These are phyloP conservation scores for Sporisorium graminicola DNA, from an alignment of 1,284 basidiomycete species.

Conservation along the genomic window DNA sequence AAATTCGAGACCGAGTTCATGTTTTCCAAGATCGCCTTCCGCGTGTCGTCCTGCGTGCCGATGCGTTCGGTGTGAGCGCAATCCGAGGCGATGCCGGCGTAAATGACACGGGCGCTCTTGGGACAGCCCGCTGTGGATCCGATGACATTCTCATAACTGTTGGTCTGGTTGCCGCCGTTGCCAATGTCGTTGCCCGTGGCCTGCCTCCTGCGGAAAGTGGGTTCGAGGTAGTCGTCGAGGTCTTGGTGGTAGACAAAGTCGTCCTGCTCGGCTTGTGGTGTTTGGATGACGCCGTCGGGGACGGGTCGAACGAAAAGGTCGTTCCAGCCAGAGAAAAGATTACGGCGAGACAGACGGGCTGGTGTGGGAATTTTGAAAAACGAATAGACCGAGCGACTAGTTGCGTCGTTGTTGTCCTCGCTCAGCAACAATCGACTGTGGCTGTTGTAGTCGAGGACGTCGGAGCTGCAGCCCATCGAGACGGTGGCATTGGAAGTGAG, in stretches of 20 bases:
- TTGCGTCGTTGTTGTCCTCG: conserved; percentile 50
- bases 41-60: conserved; percentile 71
- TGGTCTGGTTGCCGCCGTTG: conserved; percentile 80
- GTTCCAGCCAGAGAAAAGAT: conserved; percentile 44
- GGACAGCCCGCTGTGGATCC: conserved; percentile 79
- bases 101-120: conserved; percentile 79
- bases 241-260: conserved; percentile 40
- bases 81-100: conserved; percentile 88
- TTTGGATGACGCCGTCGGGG: conserved; percentile 26
- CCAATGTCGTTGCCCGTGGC: conserved; percentile 76
- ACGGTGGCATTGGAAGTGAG: conserved; percentile 6
- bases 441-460: conserved; percentile 55
- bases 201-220: conserved; percentile 47
- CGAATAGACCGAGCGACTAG: conserved; percentile 47
- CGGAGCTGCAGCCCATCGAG: conserved; percentile 47
- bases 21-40: conserved; percentile 79
- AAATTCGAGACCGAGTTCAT: conserved; percentile 81
- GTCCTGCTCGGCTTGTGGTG: conserved; percentile 22
- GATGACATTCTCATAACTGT: conserved; percentile 84
- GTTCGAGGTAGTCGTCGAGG: conserved; percentile 44
- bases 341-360: conserved; percentile 38
- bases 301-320: conserved; percentile 21
- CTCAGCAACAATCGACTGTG: conserved; percentile 54
- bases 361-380: conserved; percentile 56
- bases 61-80: conserved; percentile 76